phyloP scores from a whole-genome alignment of 129 eudicot genomes.

The Artemisia argyi region DNA sequence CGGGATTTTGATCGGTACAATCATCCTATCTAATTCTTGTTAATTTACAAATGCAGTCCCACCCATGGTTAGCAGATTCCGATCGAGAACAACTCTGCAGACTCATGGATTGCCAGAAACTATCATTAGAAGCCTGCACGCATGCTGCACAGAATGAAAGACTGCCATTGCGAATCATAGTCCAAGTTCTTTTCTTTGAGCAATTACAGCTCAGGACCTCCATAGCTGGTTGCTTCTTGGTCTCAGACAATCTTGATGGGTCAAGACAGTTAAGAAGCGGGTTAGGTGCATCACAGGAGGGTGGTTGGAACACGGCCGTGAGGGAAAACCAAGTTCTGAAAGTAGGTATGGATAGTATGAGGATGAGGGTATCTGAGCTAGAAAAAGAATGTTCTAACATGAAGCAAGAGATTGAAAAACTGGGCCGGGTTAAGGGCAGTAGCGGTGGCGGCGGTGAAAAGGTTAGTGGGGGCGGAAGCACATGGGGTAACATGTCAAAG shows the following conservation, averaged over 20 bases:
- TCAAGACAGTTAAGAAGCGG: constrained; percentile 85
- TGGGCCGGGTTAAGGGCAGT: constrained; percentile 59
- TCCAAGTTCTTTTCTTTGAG: constrained; percentile 97
- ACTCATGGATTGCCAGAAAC: constrained; percentile 94
- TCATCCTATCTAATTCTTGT: constrained; percentile 12
- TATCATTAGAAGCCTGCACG: constrained; percentile 95
- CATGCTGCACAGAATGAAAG: constrained; percentile 96
- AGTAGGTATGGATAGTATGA: constrained; percentile 97
- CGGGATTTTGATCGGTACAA: constrained; percentile 6
- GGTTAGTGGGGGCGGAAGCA: constrained; percentile 29
- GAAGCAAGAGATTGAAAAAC: constrained; percentile 85
- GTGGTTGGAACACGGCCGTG: constrained; percentile 82
- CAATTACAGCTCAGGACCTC: constrained; percentile 89
- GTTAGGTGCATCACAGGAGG: constrained; percentile 55
- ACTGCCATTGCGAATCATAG: constrained; percentile 82
- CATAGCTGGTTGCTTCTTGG: constrained; percentile 91
- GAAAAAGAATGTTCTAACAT: constrained; percentile 92
- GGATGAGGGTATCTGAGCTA: constrained; percentile 89
- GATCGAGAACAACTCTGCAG: constrained; percentile 92
- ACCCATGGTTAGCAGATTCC: constrained; percentile 84
- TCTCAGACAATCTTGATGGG: constrained; percentile 80
- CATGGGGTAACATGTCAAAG: constrained; percentile 80
- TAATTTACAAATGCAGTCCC: constrained; percentile 60
- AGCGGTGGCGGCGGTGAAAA: constrained; percentile 10
- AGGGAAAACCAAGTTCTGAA: constrained; percentile 90